Conservation (phyloP, 176 grass and related monocot species). For the Zizania latifolia region DNA sequence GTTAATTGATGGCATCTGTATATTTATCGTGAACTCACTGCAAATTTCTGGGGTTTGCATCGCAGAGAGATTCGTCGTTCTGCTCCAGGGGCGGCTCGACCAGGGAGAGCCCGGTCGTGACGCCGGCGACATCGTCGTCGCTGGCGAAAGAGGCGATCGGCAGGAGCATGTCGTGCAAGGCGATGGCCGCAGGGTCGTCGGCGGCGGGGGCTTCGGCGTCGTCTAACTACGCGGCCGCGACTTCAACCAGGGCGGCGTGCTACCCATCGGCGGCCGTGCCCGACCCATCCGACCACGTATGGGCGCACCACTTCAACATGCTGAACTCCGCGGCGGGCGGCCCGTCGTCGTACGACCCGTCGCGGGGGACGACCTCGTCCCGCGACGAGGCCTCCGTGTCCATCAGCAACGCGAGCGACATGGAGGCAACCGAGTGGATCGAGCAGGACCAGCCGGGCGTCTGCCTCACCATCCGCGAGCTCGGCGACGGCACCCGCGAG, state of each 20-base stretch:
- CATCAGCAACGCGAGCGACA: constrained; percentile 84
- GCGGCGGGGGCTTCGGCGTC: neutral
- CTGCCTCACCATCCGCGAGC: constrained; percentile 93
- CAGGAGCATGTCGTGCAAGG: constrained; percentile 31
- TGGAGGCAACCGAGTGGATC: constrained; percentile 73
- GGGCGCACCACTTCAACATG: constrained; percentile 61
- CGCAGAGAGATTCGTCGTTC: constrained; percentile 73
- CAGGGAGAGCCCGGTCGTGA: constrained; percentile 43
- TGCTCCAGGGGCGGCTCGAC: constrained; percentile 67
- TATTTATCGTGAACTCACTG: too few species aligned
- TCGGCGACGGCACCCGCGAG: constrained; percentile 84
- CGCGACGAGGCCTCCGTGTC: constrained; percentile 90
- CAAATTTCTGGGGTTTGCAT: neutral
- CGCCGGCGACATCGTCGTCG: constrained; percentile 5
- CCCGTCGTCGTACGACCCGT: constrained; percentile 44
- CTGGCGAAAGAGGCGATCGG: constrained; percentile 38
- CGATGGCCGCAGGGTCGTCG: constrained; percentile 11
- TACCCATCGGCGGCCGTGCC: constrained; percentile 57
- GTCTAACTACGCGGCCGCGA: constrained; percentile 3
- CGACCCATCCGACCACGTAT: constrained; percentile 70
- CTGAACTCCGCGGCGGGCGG: constrained; percentile 39
- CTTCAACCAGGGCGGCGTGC: constrained; percentile 39
- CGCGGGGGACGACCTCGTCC: constrained; percentile 74
- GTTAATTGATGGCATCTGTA: too few species aligned
- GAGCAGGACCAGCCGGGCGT: constrained; percentile 91